phyloP scores from a whole-genome alignment of 176 grass and related monocot genomes.

The Avena atlantica region DNA sequence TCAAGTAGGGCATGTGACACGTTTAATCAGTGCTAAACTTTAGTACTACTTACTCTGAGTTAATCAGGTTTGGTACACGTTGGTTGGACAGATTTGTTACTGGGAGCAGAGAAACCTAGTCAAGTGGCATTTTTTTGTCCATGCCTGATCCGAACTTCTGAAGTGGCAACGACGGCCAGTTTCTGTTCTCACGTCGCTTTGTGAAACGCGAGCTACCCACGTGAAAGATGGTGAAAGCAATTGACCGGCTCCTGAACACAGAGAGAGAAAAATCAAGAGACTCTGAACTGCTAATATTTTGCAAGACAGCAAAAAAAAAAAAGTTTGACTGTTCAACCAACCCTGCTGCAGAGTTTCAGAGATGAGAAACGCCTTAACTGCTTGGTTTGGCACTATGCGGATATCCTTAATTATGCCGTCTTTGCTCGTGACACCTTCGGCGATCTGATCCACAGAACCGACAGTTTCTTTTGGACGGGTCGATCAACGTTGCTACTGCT shows the following conservation, averaged over 20 bases:
- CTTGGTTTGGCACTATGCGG: not conserved
- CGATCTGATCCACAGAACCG: too few relatives aligned
- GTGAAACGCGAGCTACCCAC: not conserved
- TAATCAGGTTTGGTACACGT: conserved; percentile 5
- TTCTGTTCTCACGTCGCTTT: not conserved
- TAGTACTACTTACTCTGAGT: not conserved
- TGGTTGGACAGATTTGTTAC: not conserved
- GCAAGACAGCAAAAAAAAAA: too few relatives aligned
- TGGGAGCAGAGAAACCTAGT: conserved; percentile 11
- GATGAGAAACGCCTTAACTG: not conserved
- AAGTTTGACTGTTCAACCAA: too few relatives aligned
- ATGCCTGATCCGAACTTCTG: not conserved
- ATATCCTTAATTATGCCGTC: not conserved
- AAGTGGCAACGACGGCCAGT: not conserved
- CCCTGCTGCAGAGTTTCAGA: not conserved
- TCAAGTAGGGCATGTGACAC: not conserved
- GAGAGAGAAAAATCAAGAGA: not conserved
- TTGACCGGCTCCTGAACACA: not conserved
- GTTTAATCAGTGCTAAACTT: not conserved
- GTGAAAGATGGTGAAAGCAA: conserved; percentile 35
- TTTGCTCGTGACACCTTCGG: not conserved
- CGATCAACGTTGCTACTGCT: not conserved
- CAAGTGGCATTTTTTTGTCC: not conserved
- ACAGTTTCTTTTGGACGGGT: not conserved
- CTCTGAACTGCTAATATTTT: not conserved